Evolutionary conservation across 78 protist species (phyloP), one percentile per base, ranked within the genome.

Genomic region (Pigoraptor vietnamica): DNA sequence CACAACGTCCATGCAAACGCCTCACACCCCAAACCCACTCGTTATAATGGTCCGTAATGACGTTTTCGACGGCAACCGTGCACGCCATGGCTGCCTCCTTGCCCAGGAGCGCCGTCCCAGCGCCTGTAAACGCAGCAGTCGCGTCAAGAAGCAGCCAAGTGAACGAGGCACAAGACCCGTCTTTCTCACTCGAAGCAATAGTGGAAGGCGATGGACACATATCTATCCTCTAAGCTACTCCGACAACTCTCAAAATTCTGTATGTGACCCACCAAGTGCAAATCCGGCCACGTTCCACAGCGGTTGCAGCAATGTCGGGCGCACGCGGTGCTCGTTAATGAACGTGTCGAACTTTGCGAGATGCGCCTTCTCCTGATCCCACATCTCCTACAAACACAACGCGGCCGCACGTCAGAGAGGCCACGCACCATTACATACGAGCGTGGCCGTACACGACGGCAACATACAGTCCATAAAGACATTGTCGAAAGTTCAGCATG

Each of bases 61-160:
- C 97, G 6, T 93, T 92, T 55, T 96, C 97, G 24, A 96, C 97
- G 0, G 96, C 97, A 0, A 92, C 96, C 10, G 95, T 93, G 39
- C 95, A 95, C 10, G 97, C 97, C 97, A 96, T 96, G 0, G 97
- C 97, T 25, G 97, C 96, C 86, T 95, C 96, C 81, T 92, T 93
- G 38, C 97, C 96, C 89, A 96, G 92, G 29, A 92, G 81, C 2
- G 96, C 97, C 34, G 96, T 93, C 1, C 93, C 97, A 32, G 90
- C 93, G 19, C 97, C 96, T 55, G 89, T 79, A 48, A 6, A 48
- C 67, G 14, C 67, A 48, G 67, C 14, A 48, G 14, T 6, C 14
- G 67, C 6, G 67, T 21, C 67, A 14, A 48, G 14, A 48, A 48
- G 14, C n/a, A n/a, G n/a, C n/a, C n/a, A n/a, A n/a, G n/a, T n/a